Evolutionary conservation across 352 stramenopile genomes (phyloP).

Genomic region (Elongisporangium anandrum): DNA sequence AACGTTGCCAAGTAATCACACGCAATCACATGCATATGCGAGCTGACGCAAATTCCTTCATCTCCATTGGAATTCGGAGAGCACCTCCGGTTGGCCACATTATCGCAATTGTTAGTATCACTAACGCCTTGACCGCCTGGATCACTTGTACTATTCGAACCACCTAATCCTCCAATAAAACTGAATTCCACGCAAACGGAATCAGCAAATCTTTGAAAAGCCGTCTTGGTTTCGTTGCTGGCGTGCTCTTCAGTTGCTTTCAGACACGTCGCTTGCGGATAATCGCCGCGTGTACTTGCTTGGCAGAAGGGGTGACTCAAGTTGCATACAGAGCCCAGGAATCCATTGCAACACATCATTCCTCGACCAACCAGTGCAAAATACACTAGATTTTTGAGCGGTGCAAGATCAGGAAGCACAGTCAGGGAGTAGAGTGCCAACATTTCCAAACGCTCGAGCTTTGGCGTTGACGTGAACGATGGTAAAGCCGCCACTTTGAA

Average conservation of each 20-base stretch:
- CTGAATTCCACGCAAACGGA: no score
- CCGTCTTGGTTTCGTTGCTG: neutral
- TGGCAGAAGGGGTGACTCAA: neutral
- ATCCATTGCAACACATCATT: constrained; percentile 28
- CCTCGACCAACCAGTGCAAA: constrained; percentile 13
- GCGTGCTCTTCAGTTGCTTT: neutral
- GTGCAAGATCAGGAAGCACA: constrained; percentile 17
- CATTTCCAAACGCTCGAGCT: constrained; percentile 20
- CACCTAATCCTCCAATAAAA: no score
- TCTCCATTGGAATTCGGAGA: neutral
- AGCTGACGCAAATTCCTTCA: neutral
- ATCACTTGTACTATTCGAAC: no score
- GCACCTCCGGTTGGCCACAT: neutral
- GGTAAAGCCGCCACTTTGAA: no score
- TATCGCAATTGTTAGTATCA: neutral
- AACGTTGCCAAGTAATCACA: neutral
- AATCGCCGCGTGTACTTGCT: neutral
- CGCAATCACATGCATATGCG: neutral
- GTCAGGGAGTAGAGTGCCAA: constrained; percentile 7
- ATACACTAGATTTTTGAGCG: constrained; percentile 14
- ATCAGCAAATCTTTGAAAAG: neutral
- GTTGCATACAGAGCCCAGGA: constrained; percentile 3
- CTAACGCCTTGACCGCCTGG: no score
- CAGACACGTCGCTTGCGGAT: neutral
- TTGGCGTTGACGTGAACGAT: constrained; percentile 9